phyloP scores from a whole-genome alignment of 31 red algal species.

The Asparagopsis taxiformis region DNA sequence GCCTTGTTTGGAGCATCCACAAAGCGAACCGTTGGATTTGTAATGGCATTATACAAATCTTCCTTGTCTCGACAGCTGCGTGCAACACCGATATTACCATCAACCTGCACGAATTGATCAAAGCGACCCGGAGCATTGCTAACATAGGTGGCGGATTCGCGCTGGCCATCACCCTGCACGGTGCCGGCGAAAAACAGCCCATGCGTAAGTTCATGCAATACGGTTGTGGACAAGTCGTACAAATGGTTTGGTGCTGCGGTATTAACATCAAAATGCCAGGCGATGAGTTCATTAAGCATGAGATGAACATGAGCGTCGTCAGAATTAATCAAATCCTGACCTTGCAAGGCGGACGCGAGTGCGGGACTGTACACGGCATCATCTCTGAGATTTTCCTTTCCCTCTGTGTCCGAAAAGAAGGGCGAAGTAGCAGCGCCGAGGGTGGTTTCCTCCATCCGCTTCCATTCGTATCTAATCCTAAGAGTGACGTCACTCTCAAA shows the following conservation, averaged over 20 bases:
- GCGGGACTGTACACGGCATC: conserved; percentile 29
- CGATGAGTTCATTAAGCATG: conserved; percentile 9
- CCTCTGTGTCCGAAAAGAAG: conserved; percentile 1
- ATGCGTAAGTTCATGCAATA: conserved; percentile 65
- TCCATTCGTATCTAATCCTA: conserved; percentile 19
- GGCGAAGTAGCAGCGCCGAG: conserved; percentile 15
- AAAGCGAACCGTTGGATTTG: conserved; percentile 44
- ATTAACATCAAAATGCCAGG: conserved; percentile 23
- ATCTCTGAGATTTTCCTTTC: neutral
- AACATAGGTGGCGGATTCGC: conserved; percentile 5
- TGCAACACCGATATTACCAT: conserved; percentile 28
- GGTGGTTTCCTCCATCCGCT: neutral
- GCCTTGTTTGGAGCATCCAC: conserved; percentile 9
- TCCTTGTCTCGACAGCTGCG: neutral
- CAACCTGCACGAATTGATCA: conserved; percentile 48
- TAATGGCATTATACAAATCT: conserved; percentile 42
- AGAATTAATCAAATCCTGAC: conserved; percentile 2
- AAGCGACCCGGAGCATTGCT: conserved; percentile 26
- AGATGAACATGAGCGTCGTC: conserved; percentile 31
- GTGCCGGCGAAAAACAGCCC: conserved; percentile 73
- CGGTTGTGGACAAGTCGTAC: conserved; percentile 66
- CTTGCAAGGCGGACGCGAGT: conserved; percentile 29
- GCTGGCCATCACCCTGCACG: conserved; percentile 10
- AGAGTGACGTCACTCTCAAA: conserved; percentile 11
- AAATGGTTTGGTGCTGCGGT: conserved; percentile 9